Base-by-base conservation (phyloP, 2,329 filamentous ascomycete species). In the Alternaria viburni region DNA sequence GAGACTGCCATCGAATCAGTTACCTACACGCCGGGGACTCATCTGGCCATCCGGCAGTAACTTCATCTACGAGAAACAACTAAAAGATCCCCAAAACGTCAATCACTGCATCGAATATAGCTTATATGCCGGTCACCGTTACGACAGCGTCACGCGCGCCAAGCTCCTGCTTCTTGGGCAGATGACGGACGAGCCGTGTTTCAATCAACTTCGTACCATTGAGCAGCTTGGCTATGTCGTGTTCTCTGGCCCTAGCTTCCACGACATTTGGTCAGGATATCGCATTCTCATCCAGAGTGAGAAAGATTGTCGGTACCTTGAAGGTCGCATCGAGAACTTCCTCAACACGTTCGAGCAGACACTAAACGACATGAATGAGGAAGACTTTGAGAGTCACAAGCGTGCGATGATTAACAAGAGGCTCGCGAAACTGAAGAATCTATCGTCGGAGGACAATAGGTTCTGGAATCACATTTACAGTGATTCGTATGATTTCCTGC, bases 211-310 rank as follows among this genome's bases (percentile, higher is more conserved):
- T 8, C 89, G 96, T 54, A 98, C 96, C 46, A 97, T 98, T 81
- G 95, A 99, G 79, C 95, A 99, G 81, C 90, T 99, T 7, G 96
- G 96, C 12, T 99, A 99, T 72, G 92, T 99, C 57, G 95, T 99
- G 1, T 97, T 95, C 81, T 95, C 92, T 52, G 92, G 93, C 26
- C 85, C 89, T 43, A 86, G 87, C 56, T 88, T 91, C 59, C 83
- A 89, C n/a, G 93, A 91, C 1, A 95, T 91, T 0, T 90, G 93
- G 72, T 76, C 79, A 1, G 93, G 92, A 1, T 96, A 96, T 80
- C 88, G 94, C 6, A 91, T 99, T 67, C 87, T 98, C 65, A 93
- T 99, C 28, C 96, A 99, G 82, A 97, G 93, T 76, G 95, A 99
- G 81, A 91, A 91, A 76, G 89, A 90, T 3, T 91, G 92, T 0